Evolutionary conservation across 495 filamentous ascomycete species (phyloP).

Genomic region (Neurospora tetraspora): DNA sequence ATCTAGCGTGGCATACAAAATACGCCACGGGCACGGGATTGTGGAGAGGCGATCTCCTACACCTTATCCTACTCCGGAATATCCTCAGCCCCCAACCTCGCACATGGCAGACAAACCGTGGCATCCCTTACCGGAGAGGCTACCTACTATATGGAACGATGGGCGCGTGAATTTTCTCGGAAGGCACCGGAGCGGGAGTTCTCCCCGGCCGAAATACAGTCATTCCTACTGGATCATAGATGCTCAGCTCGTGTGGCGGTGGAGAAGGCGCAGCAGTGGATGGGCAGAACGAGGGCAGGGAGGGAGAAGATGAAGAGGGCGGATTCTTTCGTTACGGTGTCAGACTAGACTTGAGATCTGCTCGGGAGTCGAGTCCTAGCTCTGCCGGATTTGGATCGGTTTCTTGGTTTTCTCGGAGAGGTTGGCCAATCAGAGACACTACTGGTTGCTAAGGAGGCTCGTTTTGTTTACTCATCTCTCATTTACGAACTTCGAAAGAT

Average conservation of each 20-base stretch:
- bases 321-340: slow-evolving; percentile 1
- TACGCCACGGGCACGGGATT: neutral
- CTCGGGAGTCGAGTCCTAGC: too few relatives aligned
- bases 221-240: slow-evolving; percentile 1
- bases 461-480: too few relatives aligned
- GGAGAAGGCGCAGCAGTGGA: slow-evolving; percentile 4
- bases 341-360: too few relatives aligned
- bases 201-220: slow-evolving; percentile 6
- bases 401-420: too few relatives aligned
- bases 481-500: too few relatives aligned
- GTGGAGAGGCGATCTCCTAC: neutral
- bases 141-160: neutral
- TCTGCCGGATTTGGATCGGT: too few relatives aligned
- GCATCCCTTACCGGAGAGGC: too few relatives aligned
- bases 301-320: slow-evolving; percentile 5
- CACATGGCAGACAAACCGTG: too few relatives aligned
- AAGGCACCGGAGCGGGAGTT: slow-evolving; percentile 3
- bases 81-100: neutral
- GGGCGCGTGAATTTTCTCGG: slow-evolving; percentile 1
- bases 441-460: too few relatives aligned
- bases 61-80: neutral
- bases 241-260: slow-evolving; percentile 3
- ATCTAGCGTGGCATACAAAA: neutral
- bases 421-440: too few relatives aligned
- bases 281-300: slow-evolving; percentile 2